phyloP scores from a whole-genome alignment of 768 basidiomycete species.

The Pleurotus cornucopiae region DNA sequence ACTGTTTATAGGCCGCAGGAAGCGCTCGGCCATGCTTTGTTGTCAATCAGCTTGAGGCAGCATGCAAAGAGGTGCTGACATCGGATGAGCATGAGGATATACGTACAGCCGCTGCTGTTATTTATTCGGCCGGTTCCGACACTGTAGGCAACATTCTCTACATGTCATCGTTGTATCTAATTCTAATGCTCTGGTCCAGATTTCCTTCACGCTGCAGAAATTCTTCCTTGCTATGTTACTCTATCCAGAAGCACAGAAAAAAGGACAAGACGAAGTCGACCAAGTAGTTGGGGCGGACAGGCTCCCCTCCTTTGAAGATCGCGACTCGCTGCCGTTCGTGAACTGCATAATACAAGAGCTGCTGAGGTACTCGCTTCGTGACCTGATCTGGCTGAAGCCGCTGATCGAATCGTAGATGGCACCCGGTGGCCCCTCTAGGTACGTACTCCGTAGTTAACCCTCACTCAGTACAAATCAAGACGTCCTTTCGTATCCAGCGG shows the following conservation, averaged over 20 bases:
- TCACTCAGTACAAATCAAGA: no score
- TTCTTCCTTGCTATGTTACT: slow-evolving; percentile 24
- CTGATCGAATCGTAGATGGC: neutral
- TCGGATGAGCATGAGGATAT: no score
- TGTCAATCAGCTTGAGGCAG: no score
- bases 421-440: neutral
- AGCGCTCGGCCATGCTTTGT: no score
- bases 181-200: neutral
- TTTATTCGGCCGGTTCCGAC: neutral
- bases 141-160: no score
- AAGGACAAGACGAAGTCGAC: slow-evolving; percentile 24
- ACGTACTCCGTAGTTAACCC: neutral
- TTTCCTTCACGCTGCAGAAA: neutral
- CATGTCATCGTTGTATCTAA: no score
- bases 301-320: slow-evolving; percentile 34
- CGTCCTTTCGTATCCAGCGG: no score
- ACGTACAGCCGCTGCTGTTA: neutral
- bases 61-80: no score
- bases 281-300: slow-evolving; percentile 28
- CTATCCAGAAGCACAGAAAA: slow-evolving; percentile 22
- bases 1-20: no score
- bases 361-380: slow-evolving; percentile 26
- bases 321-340: slow-evolving; percentile 31
- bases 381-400: slow-evolving; percentile 5
- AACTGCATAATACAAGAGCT: slow-evolving; percentile 32